Evolutionary conservation across 345 rosid genomes (phyloP), one percentile per base, ranked within the genome.

Genomic region (Brassica cretica): DNA sequence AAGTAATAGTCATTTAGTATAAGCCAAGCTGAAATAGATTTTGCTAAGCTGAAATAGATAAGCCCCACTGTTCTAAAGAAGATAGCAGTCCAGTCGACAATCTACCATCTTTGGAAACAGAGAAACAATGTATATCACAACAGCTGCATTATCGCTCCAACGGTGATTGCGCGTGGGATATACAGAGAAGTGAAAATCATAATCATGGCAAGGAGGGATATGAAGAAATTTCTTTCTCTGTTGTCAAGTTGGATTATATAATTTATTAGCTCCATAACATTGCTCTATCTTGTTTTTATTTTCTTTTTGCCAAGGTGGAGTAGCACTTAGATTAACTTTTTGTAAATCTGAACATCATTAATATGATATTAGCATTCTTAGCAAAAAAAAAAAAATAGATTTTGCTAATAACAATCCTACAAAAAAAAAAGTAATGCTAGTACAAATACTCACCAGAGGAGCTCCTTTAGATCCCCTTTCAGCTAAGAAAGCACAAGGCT

Each of bases 401-500:
- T 16, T 3, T 12, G 33, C 30, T 49, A 44, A 18, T 2, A 10
- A 2, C 33, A 29, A 46, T 61, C 14, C 8, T 3, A 18, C 1
- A 32, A 44, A 10, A 18, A 8, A 49, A 41, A 18, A 25, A 6
- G 25, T 58, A 35, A 15, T 5, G 3, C 4, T 9, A 35, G 37
- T 39, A 39, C 15, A 44, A 21, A 24, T 32, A 66, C 84, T 82
- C 61, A 88, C 95, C 90, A 89, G 83, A 51, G 93, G 85, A 79
- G 87, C 87, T 68, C 91, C 90, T 72, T 82, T 87, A 72, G 89
- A 88, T 68, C 88, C 98, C 84, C 93, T 80, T 73, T 89, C 93
- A 64, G 92, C 91, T 79, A 95, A 83, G 84, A 89, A 93, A 39
- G 92, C 80, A 68, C 98, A 93, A 70, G 99, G 99, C 84, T 89